phyloP scores from a whole-genome alignment of 768 basidiomycete species.

The Kwoniella botswanensis region DNA sequence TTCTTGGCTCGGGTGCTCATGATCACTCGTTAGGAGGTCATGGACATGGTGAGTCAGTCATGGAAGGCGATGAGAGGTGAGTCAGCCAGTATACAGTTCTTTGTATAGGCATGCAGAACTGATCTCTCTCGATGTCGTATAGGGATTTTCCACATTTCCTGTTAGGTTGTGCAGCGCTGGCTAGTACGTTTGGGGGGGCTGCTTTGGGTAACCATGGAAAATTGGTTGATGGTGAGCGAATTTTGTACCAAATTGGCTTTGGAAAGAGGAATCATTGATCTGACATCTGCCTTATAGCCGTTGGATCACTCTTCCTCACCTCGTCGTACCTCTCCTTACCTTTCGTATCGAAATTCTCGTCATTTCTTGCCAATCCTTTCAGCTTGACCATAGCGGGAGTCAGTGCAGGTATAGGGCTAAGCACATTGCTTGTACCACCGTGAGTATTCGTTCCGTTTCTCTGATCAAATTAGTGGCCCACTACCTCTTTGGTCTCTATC shows the following conservation, averaged over 20 bases:
- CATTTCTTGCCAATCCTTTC: slow-evolving; percentile 76
- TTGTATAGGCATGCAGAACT: slow-evolving; percentile 12
- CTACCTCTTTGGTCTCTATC: neutral
- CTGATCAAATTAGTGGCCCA: no score
- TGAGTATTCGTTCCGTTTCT: slow-evolving; percentile 59
- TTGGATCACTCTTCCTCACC: slow-evolving; percentile 51
- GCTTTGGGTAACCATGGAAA: slow-evolving; percentile 58
- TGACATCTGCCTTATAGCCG: slow-evolving; percentile 41
- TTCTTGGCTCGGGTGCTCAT: slow-evolving; percentile 62
- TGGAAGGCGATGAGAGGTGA: slow-evolving; percentile 48
- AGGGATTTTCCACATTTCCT: slow-evolving; percentile 47
- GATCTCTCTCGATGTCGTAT: slow-evolving; percentile 23
- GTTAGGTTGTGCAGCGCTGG: slow-evolving; percentile 37
- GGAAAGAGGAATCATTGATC: neutral
- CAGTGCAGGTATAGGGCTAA: slow-evolving; percentile 65
- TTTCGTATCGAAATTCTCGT: slow-evolving; percentile 24
- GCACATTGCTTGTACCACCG: slow-evolving; percentile 66
- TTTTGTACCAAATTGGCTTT: neutral
- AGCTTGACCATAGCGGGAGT: slow-evolving; percentile 69
- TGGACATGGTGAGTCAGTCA: slow-evolving; percentile 67
- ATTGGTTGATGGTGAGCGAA: slow-evolving; percentile 58
- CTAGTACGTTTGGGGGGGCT: slow-evolving; percentile 50
- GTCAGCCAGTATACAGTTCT: slow-evolving; percentile 15
- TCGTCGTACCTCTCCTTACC: slow-evolving; percentile 26
- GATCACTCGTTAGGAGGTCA: slow-evolving; percentile 51